These are phyloP conservation scores for Amyloporia xantha DNA, from an alignment of 768 basidiomycete species.

Conservation along the genomic window DNA sequence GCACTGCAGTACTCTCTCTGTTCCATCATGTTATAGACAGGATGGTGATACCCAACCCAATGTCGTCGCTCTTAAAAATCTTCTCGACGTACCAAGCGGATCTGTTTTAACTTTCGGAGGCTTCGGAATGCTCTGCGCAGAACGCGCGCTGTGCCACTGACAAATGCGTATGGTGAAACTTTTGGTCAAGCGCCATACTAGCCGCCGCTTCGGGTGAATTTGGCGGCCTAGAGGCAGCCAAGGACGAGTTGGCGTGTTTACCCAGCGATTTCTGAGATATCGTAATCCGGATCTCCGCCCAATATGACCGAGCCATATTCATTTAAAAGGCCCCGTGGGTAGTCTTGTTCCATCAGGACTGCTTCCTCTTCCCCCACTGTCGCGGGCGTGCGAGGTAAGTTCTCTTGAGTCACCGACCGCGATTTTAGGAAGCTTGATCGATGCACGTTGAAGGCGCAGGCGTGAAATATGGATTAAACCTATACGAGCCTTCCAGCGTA, in stretches of 20 bases:
- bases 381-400: conserved; percentile 1
- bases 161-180: conserved; percentile 5
- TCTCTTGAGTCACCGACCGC: neutral
- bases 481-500: conserved; percentile 42
- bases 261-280: conserved; percentile 11
- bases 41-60: no score
- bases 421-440: neutral
- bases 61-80: no score
- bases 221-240: neutral
- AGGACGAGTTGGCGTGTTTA: conserved; percentile 5
- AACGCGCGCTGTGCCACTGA: neutral
- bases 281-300: conserved; percentile 18
- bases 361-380: conserved; percentile 13
- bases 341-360: conserved; percentile 3
- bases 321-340: conserved; percentile 9
- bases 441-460: neutral
- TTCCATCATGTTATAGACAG: no score
- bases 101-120: no score
- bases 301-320: neutral
- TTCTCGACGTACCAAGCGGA: no score
- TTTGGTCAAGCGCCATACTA: neutral
- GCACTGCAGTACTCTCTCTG: no score
- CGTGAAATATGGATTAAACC: conserved; percentile 3
- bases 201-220: neutral
- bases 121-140: neutral